A percentile compares a stretch with the other conserved stretches of the same genome.
Conservation (phyloP, 805 yeast species). For the Maudiozyma serrabonitensis region DNA sequence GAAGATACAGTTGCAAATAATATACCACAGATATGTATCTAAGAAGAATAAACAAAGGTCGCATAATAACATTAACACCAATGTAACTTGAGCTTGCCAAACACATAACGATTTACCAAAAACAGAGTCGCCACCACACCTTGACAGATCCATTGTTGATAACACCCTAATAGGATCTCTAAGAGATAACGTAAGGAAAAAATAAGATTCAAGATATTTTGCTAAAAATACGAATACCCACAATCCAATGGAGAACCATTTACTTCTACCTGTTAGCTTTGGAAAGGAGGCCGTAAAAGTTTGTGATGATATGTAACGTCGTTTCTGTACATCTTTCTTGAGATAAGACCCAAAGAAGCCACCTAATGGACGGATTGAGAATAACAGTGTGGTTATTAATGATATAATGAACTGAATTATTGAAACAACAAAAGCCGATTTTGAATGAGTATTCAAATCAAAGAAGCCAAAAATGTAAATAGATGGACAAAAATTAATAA, state of each 20-base stretch:
- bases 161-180: conserved; percentile 67
- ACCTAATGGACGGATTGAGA: conserved; percentile 55
- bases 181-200: conserved; percentile 62
- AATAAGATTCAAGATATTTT: conserved; percentile 69
- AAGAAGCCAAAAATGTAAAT: conserved; percentile 38
- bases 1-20: conserved; percentile 65
- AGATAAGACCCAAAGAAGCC: conserved; percentile 38
- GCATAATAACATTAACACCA: conserved; percentile 44
- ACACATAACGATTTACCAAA: conserved; percentile 46
- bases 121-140: conserved; percentile 54
- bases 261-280: conserved; percentile 41
- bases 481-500: conserved; percentile 42
- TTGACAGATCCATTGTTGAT: conserved; percentile 41
- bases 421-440: conserved; percentile 35
- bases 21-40: conserved; percentile 82
- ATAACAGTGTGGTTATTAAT: conserved; percentile 42
- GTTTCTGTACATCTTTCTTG: conserved; percentile 23
- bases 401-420: conserved; percentile 50
- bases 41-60: conserved; percentile 64
- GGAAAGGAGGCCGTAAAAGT: conserved; percentile 54
- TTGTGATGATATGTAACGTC: conserved; percentile 43
- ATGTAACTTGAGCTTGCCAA: conserved; percentile 46
- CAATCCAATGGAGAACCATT: conserved; percentile 53
- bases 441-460: conserved; percentile 24
- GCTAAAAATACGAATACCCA: conserved; percentile 62